phyloP scores from a whole-genome alignment of 106 monocot species.

The Platanthera zijinensis region DNA sequence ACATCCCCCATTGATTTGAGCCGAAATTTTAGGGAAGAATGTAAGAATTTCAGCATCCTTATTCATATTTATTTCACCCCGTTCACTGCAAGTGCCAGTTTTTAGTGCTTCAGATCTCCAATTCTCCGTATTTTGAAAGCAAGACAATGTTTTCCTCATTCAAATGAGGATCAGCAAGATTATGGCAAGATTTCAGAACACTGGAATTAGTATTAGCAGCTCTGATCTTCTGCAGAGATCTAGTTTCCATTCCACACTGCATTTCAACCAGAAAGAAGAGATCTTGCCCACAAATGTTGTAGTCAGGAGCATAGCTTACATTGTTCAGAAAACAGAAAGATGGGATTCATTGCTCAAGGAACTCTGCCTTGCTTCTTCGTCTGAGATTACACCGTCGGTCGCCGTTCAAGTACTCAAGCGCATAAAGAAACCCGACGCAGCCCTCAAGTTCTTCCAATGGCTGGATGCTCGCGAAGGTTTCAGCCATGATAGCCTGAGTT shows the following conservation, averaged over 20 bases:
- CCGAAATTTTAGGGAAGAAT: no score
- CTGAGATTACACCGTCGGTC: conserved; percentile 11
- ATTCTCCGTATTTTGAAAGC: no score
- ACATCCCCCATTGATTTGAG: no score
- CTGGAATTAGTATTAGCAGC: neutral
- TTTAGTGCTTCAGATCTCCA: no score
- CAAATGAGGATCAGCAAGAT: neutral
- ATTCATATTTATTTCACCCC: no score
- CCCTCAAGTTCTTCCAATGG: conserved; percentile 17
- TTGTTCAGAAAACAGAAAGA: conserved; percentile 16
- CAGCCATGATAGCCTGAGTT: conserved; percentile 12
- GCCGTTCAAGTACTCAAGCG: conserved; percentile 19
- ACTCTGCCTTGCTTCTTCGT: conserved; percentile 12
- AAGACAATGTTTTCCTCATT: no score
- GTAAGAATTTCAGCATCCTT: no score
- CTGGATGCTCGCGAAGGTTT: conserved; percentile 10
- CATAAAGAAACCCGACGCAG: conserved; percentile 15
- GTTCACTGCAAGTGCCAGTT: no score
- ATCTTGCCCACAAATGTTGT: conserved; percentile 7
- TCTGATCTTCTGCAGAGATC: neutral
- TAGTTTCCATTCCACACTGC: conserved; percentile 6
- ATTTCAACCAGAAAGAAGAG: conserved; percentile 10
- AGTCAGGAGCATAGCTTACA: conserved; percentile 16
- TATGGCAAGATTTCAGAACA: neutral
- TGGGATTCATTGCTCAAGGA: conserved; percentile 15